These are phyloP conservation scores for Nigrospora sphaerica DNA, from an alignment of 2,329 filamentous ascomycete species.

Conservation along the genomic window DNA sequence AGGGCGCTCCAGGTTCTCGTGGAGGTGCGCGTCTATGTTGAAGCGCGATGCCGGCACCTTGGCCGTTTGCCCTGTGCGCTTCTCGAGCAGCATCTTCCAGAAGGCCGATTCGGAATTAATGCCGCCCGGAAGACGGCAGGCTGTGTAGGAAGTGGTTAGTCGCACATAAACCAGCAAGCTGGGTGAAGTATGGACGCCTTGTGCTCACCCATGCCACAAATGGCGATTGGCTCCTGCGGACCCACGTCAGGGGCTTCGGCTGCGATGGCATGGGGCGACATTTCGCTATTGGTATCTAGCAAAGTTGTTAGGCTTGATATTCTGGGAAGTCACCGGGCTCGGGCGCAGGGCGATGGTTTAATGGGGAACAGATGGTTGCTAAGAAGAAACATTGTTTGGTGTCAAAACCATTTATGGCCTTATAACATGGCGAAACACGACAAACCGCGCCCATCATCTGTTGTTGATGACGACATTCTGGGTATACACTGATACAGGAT, in stretches of 20 bases:
- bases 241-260: constrained; percentile 2
- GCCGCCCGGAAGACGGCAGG: constrained; percentile 11
- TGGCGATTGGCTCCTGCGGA: constrained; percentile 14
- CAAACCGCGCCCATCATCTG: no score
- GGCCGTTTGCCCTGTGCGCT: constrained; percentile 8
- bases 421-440: no score
- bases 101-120: constrained; percentile 8
- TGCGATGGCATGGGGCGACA: constrained; percentile 5
- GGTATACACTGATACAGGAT: no score
- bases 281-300: background rate
- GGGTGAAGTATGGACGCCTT: constrained; percentile 6
- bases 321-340: no score
- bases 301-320: background rate
- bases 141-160: constrained; percentile 20
- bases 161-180: constrained; percentile 11
- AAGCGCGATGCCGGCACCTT: constrained; percentile 11
- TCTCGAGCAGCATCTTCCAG: constrained; percentile 11
- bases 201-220: constrained; percentile 17
- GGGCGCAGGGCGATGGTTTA: no score
- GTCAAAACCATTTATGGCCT: no score
- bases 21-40: constrained; percentile 11
- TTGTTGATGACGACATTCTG: no score
- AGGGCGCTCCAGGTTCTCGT: constrained; percentile 8
- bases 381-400: no score
- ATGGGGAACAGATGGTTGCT: no score